A percentile compares a stretch with the other conserved stretches of the same genome.
phyloP scores from a whole-genome alignment of 2,329 filamentous ascomycete species.

The Periglandula ipomoeae region DNA sequence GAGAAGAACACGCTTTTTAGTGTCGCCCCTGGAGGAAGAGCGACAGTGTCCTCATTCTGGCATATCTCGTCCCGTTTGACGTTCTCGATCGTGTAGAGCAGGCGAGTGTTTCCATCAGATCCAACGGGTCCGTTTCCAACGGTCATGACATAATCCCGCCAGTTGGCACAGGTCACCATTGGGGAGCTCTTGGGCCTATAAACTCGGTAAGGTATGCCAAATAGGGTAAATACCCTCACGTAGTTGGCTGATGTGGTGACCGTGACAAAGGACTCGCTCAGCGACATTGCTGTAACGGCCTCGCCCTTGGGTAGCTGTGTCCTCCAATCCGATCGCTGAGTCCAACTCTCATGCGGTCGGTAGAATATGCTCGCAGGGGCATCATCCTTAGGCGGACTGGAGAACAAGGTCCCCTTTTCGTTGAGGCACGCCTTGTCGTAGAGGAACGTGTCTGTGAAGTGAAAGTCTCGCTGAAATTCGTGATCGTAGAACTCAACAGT shows the following conservation, averaged over 20 bases:
- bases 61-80: slow-evolving; percentile 89
- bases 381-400: slow-evolving; percentile 61
- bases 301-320: slow-evolving; percentile 84
- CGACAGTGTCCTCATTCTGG: slow-evolving; percentile 87
- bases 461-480: slow-evolving; percentile 84
- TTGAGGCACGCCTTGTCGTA: slow-evolving; percentile 95
- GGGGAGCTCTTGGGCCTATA: slow-evolving; percentile 88
- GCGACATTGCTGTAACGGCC: slow-evolving; percentile 74
- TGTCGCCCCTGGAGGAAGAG: slow-evolving; percentile 63
- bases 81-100: slow-evolving; percentile 90
- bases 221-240: slow-evolving; percentile 85
- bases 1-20: slow-evolving; percentile 86
- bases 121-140: slow-evolving; percentile 85
- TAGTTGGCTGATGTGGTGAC: slow-evolving; percentile 83
- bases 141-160: slow-evolving; percentile 92
- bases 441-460: slow-evolving; percentile 91
- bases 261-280: slow-evolving; percentile 85
- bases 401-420: slow-evolving; percentile 77
- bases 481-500: slow-evolving; percentile 97
- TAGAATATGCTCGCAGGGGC: slow-evolving; percentile 81
- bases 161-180: slow-evolving; percentile 86
- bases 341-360: slow-evolving; percentile 95
- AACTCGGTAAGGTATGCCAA: slow-evolving; percentile 79
- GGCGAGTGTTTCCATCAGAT: slow-evolving; percentile 64
- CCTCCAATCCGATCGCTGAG: slow-evolving; percentile 79